Percentiles rank a stretch among this genome's conserved stretches.
Conservation (phyloP, 305 asterid genomes). For the Salvia sclarea region DNA sequence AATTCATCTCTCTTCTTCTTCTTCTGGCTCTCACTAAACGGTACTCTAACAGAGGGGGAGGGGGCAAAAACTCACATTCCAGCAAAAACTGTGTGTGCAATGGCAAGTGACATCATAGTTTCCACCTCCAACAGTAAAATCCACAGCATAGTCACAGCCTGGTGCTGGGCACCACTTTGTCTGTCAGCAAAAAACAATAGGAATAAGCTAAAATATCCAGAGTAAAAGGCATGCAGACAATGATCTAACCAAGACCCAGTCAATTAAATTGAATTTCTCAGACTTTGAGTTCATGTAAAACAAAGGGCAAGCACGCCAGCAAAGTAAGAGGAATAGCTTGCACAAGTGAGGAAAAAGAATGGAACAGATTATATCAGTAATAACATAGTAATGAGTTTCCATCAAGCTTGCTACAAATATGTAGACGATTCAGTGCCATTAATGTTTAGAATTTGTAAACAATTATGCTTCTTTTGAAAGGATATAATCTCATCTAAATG, state of each 20-base stretch:
- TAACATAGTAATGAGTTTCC: too few relatives aligned
- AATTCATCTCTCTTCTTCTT: too few relatives aligned
- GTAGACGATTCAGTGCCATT: not conserved
- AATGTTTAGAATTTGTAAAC: not conserved
- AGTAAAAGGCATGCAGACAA: slow-evolving; percentile 10
- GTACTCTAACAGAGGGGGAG: too few relatives aligned
- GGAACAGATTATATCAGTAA: too few relatives aligned
- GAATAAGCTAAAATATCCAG: slow-evolving; percentile 19
- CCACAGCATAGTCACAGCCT: slow-evolving; percentile 91
- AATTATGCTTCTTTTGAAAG: not conserved
- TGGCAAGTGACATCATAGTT: slow-evolving; percentile 83
- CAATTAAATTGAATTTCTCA: slow-evolving; percentile 5
- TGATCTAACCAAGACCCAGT: slow-evolving; percentile 25
- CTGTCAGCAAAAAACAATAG: slow-evolving; percentile 40
- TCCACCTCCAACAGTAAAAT: slow-evolving; percentile 78
- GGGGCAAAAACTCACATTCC: slow-evolving; percentile 67
- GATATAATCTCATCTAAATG: slow-evolving; percentile 23
- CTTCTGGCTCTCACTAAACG: too few relatives aligned
- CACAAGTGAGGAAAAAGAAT: slow-evolving; percentile 15
- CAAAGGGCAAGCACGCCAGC: slow-evolving; percentile 1
- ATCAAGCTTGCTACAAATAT: too few relatives aligned
- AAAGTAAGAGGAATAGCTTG: not conserved
- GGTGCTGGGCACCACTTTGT: slow-evolving; percentile 98
- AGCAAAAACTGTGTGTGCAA: slow-evolving; percentile 83
- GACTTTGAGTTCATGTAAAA: slow-evolving; percentile 14